Evolutionary conservation across 208 protist species (phyloP), one percentile per base, ranked within the genome.

Genomic region (Crithidia thermophila): DNA sequence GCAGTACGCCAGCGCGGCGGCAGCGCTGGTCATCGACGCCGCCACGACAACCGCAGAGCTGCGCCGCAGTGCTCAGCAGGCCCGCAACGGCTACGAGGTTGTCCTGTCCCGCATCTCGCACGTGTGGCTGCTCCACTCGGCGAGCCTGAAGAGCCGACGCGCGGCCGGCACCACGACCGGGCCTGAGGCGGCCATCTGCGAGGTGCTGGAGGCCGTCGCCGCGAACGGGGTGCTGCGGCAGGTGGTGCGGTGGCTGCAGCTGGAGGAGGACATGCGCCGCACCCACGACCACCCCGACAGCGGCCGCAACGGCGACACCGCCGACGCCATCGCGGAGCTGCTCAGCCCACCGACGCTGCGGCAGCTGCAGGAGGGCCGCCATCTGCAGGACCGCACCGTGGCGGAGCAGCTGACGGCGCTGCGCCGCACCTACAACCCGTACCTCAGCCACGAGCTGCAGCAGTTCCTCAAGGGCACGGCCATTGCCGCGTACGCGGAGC

Each of bases 381-480:
- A 74, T 13, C 68, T 90, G 25, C 57, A 75, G 25, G n/a, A 59
- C 1, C 51, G 62, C 9, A 74, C 82, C 1, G 78, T 90, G 21
- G 64, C 47, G 40, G 82, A 91, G 67, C 77, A 87, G 66, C 64
- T 93, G 45, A 39, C 51, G 42, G 77, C 77, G 16, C 85, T 93
- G 82, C 80, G 58, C 13, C 68, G 75, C 39, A 90, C 77, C 46
- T 93, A 95, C 62, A 87, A 80, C 36, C 86, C 90, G 18, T 90
- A 88, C 59, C 78, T 92, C 28, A 81, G 77, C 18, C 74, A 81
- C 28, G 85, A 95, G 50, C 72, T 82, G 8, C 42, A 70, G 28
- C 86, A 82, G 43, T 93, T 95, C 78, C 53, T 90, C 20, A 84
- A 90, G 60, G 61, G 63, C 33, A 79, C 84, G n/a, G 79, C 82